phyloP scores from a whole-genome alignment of 2,329 filamentous ascomycete genomes.

The Paracamarosporium sp. region DNA sequence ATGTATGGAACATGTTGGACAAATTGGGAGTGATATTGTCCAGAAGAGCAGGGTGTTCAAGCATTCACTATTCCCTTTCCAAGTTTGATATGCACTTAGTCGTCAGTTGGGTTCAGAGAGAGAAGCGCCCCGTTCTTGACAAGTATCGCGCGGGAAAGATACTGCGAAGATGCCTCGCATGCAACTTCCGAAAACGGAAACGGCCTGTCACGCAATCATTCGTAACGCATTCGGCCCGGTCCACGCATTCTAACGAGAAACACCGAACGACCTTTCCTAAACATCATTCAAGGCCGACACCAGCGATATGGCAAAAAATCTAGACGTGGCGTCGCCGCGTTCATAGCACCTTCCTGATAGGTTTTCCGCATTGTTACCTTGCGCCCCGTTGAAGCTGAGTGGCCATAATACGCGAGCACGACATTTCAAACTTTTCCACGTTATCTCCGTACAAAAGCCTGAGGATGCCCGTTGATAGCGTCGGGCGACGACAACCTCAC shows the following conservation, averaged over 20 bases:
- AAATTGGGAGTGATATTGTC: no score
- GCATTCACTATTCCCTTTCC: no score
- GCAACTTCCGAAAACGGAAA: background rate
- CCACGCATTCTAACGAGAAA: background rate
- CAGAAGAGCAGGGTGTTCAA: no score
- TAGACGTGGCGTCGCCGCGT: background rate
- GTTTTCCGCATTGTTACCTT: background rate
- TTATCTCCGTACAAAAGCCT: conserved; percentile 7
- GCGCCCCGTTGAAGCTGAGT: conserved; percentile 1
- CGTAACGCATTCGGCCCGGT: background rate
- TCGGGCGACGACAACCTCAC: background rate
- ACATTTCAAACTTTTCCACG: conserved; percentile 8
- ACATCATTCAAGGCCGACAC: background rate
- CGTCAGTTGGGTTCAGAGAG: no score
- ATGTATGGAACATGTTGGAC: no score
- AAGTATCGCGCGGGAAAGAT: no score
- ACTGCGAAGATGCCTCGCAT: background rate
- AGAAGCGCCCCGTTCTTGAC: no score
- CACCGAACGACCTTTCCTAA: background rate
- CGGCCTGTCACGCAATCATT: background rate
- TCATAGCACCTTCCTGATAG: background rate
- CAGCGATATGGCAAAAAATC: background rate
- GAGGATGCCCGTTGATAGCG: conserved; percentile 1
- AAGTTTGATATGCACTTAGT: no score
- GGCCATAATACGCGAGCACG: conserved; percentile 10